These are phyloP conservation scores for Boletellus sp. DNA, from an alignment of 1,284 basidiomycete species.

Conservation along the genomic window DNA sequence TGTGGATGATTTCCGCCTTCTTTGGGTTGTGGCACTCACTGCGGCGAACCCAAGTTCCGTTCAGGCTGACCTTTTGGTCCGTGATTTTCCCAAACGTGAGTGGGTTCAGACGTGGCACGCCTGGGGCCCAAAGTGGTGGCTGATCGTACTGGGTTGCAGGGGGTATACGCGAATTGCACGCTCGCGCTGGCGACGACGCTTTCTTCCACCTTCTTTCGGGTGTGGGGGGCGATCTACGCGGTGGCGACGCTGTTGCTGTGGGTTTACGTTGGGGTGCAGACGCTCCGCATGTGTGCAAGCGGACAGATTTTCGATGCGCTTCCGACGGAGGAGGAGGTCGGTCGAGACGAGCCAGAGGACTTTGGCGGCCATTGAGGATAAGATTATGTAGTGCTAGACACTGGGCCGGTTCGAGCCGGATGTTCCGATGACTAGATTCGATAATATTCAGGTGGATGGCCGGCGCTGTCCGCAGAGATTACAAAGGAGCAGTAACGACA, in stretches of 20 bases:
- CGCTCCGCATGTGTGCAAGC: slow-evolving; percentile 37
- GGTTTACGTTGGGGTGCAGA: slow-evolving; percentile 47
- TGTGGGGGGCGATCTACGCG: slow-evolving; percentile 54
- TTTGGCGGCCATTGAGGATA: not conserved
- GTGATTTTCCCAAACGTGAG: slow-evolving; percentile 60
- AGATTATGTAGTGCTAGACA: not conserved
- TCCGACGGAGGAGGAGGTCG: slow-evolving; percentile 33
- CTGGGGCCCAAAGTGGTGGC: not conserved
- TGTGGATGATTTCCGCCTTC: slow-evolving; percentile 52
- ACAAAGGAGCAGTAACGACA: too few species aligned
- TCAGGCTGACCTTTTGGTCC: slow-evolving; percentile 55
- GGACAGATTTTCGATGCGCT: slow-evolving; percentile 47
- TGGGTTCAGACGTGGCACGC: slow-evolving; percentile 9
- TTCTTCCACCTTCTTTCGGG: slow-evolving; percentile 49
- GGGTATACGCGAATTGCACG: slow-evolving; percentile 65
- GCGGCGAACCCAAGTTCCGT: slow-evolving; percentile 39
- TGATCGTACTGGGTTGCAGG: slow-evolving; percentile 31
- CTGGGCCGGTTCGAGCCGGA: not conserved
- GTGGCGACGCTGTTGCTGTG: slow-evolving; percentile 53
- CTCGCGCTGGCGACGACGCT: slow-evolving; percentile 50
- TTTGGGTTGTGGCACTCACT: slow-evolving; percentile 42
- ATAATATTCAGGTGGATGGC: too few species aligned
- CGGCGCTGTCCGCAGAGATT: too few species aligned
- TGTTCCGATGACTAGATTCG: not conserved
- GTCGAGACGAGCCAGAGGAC: not conserved